A percentile compares a stretch with the other conserved stretches of the same genome.
Conservation (phyloP, 1,284 basidiomycete species). For the Megacollybia platyphylla region DNA sequence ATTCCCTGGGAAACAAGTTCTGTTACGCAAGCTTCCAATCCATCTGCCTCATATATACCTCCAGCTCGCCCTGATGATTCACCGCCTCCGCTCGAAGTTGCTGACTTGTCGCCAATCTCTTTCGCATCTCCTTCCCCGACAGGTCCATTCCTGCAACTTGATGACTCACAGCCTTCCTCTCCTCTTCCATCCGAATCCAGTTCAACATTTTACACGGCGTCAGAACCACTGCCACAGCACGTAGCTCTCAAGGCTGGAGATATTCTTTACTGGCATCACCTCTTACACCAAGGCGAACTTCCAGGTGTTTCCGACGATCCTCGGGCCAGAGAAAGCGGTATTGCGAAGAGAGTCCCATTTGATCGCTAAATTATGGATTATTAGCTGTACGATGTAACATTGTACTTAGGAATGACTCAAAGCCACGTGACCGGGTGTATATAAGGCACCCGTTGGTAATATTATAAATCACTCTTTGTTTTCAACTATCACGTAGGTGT, state of each 20-base stretch:
- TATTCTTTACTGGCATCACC: slow-evolving; percentile 69
- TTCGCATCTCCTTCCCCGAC: slow-evolving; percentile 13
- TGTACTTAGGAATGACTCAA: not conserved
- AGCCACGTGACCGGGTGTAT: not conserved
- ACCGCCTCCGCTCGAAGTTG: slow-evolving; percentile 25
- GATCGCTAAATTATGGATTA: slow-evolving; percentile 1
- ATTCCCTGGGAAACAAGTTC: slow-evolving; percentile 23
- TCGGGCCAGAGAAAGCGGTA: slow-evolving; percentile 24
- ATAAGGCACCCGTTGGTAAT: not conserved
- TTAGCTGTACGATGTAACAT: not conserved
- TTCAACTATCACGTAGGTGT: not conserved
- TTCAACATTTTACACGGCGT: slow-evolving; percentile 13
- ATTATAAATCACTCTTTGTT: not conserved
- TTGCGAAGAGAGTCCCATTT: not conserved
- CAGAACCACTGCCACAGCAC: slow-evolving; percentile 20
- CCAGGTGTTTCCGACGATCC: slow-evolving; percentile 48
- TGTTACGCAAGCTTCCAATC: slow-evolving; percentile 3
- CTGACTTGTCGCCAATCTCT: slow-evolving; percentile 14
- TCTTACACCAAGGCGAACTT: slow-evolving; percentile 62
- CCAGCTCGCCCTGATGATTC: slow-evolving; percentile 20
- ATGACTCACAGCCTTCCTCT: slow-evolving; percentile 7
- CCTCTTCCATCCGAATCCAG: slow-evolving; percentile 3
- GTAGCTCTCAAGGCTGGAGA: slow-evolving; percentile 46
- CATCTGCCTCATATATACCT: too few species aligned
- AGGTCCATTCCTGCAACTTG: slow-evolving; percentile 8